Base-by-base conservation (phyloP, 495 filamentous ascomycete genomes). In the Talaromyces trachyspermus region DNA sequence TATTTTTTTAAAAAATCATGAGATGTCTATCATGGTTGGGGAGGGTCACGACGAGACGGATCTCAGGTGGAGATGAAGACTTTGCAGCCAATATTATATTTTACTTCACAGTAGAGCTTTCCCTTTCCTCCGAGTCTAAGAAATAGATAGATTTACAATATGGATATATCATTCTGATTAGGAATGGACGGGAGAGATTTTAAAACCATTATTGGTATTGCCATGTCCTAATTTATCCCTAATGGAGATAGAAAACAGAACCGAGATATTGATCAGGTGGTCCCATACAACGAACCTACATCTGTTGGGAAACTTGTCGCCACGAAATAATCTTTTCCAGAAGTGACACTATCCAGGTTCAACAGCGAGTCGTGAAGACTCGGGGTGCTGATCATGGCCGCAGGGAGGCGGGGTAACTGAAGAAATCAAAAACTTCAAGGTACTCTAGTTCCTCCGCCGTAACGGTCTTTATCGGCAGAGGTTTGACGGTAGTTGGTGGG, bases 401-500 rank as follows among this genome's bases (percentile, higher is more conserved):
- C 4, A 1, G 82, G 78, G 14, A 86, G 56, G 24, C 83, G 62
- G 84, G 84, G 51, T 86, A 72, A 60, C 87, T 88, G 70, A 88
- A 88, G 61, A 85, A 87, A 57, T 86, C 80, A 61, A 88, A 88
- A 2, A 88, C 82, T 52, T 88, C 84, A 23, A 87, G 56, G 54
- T 85, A 87, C 52, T 87, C 84, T 9, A 87, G 66, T 45, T 88
- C 81, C 53, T 85, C 80, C 80, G 77, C 53, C 85, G 15, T 39
- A 5, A 70, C 60, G 7, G 84, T 83, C 54, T 86, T 83, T n/a
- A 79, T 71, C 1, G 79, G 81, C 35, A 86, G 27, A 30, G 27
- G 27, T 30, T 30, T 30, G 6, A 12, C 12, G 12, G 27, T 30
- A 6, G 27, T 30, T 12, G 27, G 12, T 12, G 12, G 27, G 12